These are phyloP conservation scores for Arctium lappa DNA, from an alignment of 129 eudicot species.

Conservation along the genomic window DNA sequence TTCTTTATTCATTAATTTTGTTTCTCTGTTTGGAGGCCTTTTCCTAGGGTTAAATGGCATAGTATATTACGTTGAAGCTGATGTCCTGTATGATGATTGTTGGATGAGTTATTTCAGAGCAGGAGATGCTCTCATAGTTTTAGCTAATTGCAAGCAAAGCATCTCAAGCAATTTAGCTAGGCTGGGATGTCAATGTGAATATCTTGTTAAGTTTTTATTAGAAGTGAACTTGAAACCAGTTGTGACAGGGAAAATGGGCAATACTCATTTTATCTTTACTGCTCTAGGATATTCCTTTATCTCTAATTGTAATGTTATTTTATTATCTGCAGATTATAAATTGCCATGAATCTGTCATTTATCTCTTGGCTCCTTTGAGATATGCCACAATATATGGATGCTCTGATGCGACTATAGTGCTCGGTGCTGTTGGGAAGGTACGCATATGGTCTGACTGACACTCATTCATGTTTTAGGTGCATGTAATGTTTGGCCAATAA, in stretches of 20 bases:
- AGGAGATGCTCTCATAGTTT: not conserved
- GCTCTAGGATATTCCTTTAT: not conserved
- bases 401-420: constrained; percentile 84
- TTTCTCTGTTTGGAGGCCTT: too few species aligned
- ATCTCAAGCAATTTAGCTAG: not conserved
- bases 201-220: too few species aligned
- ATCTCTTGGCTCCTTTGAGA: constrained; percentile 66
- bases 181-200: not conserved
- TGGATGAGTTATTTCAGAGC: not conserved
- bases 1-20: too few species aligned
- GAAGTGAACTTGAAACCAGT: not conserved
- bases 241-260: not conserved
- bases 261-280: not conserved
- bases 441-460: not conserved
- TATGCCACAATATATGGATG: constrained; percentile 80
- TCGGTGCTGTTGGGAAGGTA: constrained; percentile 91
- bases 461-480: not conserved
- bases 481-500: not conserved
- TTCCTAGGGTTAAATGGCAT: too few species aligned
- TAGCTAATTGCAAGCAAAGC: not conserved
- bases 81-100: too few species aligned
- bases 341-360: constrained; percentile 88
- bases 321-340: constrained; percentile 60
- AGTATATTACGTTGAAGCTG: too few species aligned
- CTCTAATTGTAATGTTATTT: constrained; percentile 1